A percentile compares a stretch with the other conserved stretches of the same genome.
Evolutionary conservation across 176 grass and related monocot species (phyloP).

Genomic region (Guadua angustifolia): DNA sequence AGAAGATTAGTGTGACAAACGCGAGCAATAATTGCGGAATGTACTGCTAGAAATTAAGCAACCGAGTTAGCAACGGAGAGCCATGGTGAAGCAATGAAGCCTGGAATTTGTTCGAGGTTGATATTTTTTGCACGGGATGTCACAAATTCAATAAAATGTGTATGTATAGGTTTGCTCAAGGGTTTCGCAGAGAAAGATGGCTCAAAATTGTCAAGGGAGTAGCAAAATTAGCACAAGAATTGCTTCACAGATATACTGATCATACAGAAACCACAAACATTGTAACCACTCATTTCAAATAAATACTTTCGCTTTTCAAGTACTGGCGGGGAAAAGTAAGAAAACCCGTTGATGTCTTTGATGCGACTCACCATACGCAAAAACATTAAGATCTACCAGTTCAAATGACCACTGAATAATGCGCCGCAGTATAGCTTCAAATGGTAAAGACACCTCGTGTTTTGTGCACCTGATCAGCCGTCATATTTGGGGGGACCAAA

Average conservation of each 20-base stretch:
- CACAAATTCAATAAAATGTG: too few relatives aligned
- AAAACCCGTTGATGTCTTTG: background rate
- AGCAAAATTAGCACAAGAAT: background rate
- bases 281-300: background rate
- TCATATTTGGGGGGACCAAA: background rate
- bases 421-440: too few relatives aligned
- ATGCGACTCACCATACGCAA: background rate
- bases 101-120: too few relatives aligned
- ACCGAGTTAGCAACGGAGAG: background rate
- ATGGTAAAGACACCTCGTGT: too few relatives aligned
- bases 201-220: too few relatives aligned
- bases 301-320: background rate
- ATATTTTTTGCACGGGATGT: too few relatives aligned
- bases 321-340: background rate
- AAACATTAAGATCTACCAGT: background rate
- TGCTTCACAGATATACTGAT: background rate
- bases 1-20: background rate
- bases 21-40: background rate
- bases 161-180: too few relatives aligned
- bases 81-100: background rate
- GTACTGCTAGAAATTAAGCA: background rate
- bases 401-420: background rate
- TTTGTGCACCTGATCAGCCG: too few relatives aligned
- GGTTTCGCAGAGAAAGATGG: too few relatives aligned
- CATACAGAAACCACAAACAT: background rate